These are phyloP conservation scores for Pichia pseudocactophila DNA, from an alignment of 805 yeast genomes.

Conservation along the genomic window DNA sequence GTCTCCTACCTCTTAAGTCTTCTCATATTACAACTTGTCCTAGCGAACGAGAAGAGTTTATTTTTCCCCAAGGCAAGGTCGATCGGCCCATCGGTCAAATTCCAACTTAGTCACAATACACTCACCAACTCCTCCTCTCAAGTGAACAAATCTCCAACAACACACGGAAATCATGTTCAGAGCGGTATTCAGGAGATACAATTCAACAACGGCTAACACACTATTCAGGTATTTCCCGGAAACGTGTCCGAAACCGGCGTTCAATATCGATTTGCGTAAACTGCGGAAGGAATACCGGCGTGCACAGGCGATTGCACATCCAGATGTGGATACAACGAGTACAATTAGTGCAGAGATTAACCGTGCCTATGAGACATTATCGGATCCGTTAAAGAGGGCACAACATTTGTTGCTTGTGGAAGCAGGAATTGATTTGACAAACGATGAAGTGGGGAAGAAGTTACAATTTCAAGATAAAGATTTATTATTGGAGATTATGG, in stretches of 20 bases:
- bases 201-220: not conserved
- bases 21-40: too few species aligned
- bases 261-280: slow-evolving; percentile 42
- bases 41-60: too few species aligned
- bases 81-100: too few species aligned
- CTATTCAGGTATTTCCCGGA: slow-evolving; percentile 53
- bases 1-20: not conserved
- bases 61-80: too few species aligned
- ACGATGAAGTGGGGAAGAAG: slow-evolving; percentile 45
- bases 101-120: too few species aligned
- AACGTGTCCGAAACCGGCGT: slow-evolving; percentile 49
- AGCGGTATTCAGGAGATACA: too few species aligned
- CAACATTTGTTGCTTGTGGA: slow-evolving; percentile 42
- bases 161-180: too few species aligned
- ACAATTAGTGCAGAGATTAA: slow-evolving; percentile 54
- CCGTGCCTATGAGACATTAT: slow-evolving; percentile 65
- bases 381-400: slow-evolving; percentile 63
- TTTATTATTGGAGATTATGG: slow-evolving; percentile 67
- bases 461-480: slow-evolving; percentile 35
- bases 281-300: slow-evolving; percentile 68
- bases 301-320: slow-evolving; percentile 72
- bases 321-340: slow-evolving; percentile 44
- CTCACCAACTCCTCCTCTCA: too few species aligned
- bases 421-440: slow-evolving; percentile 43
- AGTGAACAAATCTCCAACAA: too few species aligned